Evolutionary conservation across 306 rosid genomes (phyloP), one percentile per base, ranked within the genome.

Genomic region (Cyamopsis tetragonoloba): DNA sequence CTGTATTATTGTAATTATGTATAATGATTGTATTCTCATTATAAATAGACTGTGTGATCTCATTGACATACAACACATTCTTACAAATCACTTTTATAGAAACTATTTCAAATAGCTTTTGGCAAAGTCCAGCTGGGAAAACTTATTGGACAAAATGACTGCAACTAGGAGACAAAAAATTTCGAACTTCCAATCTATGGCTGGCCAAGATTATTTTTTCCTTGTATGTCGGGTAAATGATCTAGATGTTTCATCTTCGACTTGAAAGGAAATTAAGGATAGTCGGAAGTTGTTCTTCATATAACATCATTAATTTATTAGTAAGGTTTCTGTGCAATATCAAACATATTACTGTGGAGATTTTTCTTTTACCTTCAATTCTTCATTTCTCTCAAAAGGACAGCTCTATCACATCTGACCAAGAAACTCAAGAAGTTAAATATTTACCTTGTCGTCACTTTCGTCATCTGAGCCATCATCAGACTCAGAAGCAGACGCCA

Each of bases 391-490:
- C 63, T 53, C 30, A 28, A 28, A 50, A 37, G 22, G 74, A 44
- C 38, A 47, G 35, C 44, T 31, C 2, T 53, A 54, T 34, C 34
- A 11, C 38, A 20, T 30, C 26, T 19, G 38, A 71, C 24, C 24
- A 59, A 26, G 43, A 62, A 44, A 61, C 48, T 24, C 48, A 26
- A 66, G 4, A 43, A 60, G 26, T 27, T 53, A 30, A 65, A 73
- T 38, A 49, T 50, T 75, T 83, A 89, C 97, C 99, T 86, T 82
- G 66, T 80, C 71, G 5, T 65, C 66, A 58, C 63, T 82, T 60
- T 86, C 90, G 70, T 55, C 78, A 11, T 89, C 88, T 9, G 73
- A 75, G 65, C 54, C 85, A 57, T 70, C 79, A 38, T 83, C 93
- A 57, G 87, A 80, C 77, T 80, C 84, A 43, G 88, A 73, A 62